phyloP scores from a whole-genome alignment of 352 stramenopile species.

The Lagenidium giganteum region DNA sequence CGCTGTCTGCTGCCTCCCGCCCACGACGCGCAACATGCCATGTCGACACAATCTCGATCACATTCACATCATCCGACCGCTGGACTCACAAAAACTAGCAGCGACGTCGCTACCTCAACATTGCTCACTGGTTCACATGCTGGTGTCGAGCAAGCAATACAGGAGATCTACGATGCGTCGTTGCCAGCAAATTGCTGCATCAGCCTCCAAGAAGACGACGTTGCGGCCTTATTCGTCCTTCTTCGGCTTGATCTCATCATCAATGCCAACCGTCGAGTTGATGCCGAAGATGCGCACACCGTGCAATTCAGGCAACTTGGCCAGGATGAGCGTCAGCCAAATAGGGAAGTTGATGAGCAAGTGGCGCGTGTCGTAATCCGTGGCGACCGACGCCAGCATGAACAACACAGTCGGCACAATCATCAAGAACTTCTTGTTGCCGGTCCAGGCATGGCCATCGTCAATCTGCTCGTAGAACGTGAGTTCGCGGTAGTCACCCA shows the following conservation, averaged over 20 bases:
- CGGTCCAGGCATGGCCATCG: slow-evolving; percentile 87
- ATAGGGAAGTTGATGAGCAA: slow-evolving; percentile 90
- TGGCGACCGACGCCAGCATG: slow-evolving; percentile 78
- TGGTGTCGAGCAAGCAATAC: too few species aligned
- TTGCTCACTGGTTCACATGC: too few species aligned
- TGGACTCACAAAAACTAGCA: too few species aligned
- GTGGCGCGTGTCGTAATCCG: slow-evolving; percentile 85
- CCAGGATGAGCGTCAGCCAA: slow-evolving; percentile 88
- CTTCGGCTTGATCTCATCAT: slow-evolving; percentile 64
- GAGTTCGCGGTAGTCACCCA: slow-evolving; percentile 92
- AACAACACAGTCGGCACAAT: slow-evolving; percentile 91
- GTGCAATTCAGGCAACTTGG: slow-evolving; percentile 92
- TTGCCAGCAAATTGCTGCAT: neutral
- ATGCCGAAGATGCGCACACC: slow-evolving; percentile 95
- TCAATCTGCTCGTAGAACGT: slow-evolving; percentile 97
- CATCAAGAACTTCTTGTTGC: slow-evolving; percentile 93
- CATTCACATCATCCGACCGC: too few species aligned
- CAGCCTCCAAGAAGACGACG: too few species aligned
- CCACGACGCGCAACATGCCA: too few species aligned
- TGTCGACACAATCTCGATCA: too few species aligned
- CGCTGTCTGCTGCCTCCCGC: too few species aligned
- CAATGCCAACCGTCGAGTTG: slow-evolving; percentile 94
- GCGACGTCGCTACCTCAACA: too few species aligned
- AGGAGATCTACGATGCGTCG: too few species aligned
- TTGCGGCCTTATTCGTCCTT: slow-evolving; percentile 34